phyloP scores from a whole-genome alignment of 1,284 basidiomycete species.

The Sphagnurus paluster region DNA sequence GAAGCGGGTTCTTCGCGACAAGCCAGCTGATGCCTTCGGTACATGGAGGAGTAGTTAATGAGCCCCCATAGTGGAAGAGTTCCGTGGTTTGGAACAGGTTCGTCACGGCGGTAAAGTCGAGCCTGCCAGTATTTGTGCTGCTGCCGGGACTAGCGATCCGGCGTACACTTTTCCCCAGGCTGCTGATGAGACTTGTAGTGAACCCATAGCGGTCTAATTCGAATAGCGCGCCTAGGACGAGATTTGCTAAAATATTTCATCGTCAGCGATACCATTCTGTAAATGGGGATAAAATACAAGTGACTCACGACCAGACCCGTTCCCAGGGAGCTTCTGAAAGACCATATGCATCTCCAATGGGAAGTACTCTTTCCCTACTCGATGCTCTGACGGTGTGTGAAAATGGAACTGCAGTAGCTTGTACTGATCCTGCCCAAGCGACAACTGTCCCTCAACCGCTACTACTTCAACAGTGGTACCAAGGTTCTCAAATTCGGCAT shows the following conservation, averaged over 20 bases:
- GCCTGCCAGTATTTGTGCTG: no score
- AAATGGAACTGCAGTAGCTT: slow-evolving; percentile 10
- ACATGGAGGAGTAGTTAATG: background rate
- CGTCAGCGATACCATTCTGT: no score
- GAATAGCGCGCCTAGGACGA: slow-evolving; percentile 10
- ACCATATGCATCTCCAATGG: slow-evolving; percentile 13
- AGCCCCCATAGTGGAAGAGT: slow-evolving; percentile 1
- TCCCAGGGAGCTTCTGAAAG: slow-evolving; percentile 3
- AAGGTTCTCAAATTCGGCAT: background rate
- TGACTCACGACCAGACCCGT: no score
- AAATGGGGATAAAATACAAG: no score
- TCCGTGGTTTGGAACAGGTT: background rate
- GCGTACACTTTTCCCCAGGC: background rate
- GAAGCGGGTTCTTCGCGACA: slow-evolving; percentile 1
- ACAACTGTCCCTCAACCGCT: background rate
- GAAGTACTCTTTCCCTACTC: slow-evolving; percentile 5
- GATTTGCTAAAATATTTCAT: background rate
- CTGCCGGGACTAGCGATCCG: slow-evolving; percentile 5
- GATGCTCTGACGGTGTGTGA: slow-evolving; percentile 10
- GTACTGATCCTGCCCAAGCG: background rate
- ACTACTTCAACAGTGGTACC: slow-evolving; percentile 8
- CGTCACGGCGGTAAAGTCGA: background rate
- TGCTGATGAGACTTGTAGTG: slow-evolving; percentile 1
- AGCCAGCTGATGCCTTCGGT: slow-evolving; percentile 6
- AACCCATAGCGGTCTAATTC: slow-evolving; percentile 2